Evolutionary conservation across 2,329 filamentous ascomycete species (phyloP).

Genomic region (Verticillium nubilum): DNA sequence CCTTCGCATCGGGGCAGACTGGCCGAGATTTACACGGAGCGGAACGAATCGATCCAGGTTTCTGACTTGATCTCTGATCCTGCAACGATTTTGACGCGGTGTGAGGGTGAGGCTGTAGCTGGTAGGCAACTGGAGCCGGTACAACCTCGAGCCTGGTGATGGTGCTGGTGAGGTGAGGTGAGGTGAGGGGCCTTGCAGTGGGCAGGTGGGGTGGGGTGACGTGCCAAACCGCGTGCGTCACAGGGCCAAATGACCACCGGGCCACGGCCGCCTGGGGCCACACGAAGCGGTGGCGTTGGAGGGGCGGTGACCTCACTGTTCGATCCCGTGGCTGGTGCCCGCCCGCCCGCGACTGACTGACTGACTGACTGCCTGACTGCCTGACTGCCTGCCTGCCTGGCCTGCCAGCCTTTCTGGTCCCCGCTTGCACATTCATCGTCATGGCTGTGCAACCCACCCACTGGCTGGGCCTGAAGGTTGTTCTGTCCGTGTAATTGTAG

Average conservation of each 20-base stretch:
- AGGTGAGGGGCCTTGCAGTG: not conserved
- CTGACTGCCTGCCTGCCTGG: not conserved
- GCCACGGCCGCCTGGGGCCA: too few relatives aligned
- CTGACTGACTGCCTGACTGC: not conserved
- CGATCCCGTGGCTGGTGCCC: not conserved
- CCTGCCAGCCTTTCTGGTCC: too few relatives aligned
- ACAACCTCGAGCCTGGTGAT: not conserved
- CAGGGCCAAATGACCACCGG: too few relatives aligned
- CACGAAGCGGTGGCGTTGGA: not conserved
- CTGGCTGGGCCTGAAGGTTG: too few relatives aligned
- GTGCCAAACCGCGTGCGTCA: not conserved
- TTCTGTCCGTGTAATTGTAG: too few relatives aligned
- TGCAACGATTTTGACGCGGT: constrained; percentile 14
- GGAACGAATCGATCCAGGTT: constrained; percentile 6
- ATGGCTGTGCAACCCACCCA: too few relatives aligned
- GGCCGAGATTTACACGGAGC: not conserved
- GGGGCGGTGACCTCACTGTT: not conserved
- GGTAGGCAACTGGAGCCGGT: not conserved
- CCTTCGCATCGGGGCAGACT: too few relatives aligned
- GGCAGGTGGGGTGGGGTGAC: not conserved
- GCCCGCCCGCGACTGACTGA: not conserved
- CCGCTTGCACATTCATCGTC: too few relatives aligned
- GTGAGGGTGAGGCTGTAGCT: not conserved
- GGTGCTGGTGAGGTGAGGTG: not conserved
- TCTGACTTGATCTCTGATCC: constrained; percentile 11